Conservation (phyloP, 2,329 filamentous ascomycete genomes). For the Alternaria infectoria region DNA sequence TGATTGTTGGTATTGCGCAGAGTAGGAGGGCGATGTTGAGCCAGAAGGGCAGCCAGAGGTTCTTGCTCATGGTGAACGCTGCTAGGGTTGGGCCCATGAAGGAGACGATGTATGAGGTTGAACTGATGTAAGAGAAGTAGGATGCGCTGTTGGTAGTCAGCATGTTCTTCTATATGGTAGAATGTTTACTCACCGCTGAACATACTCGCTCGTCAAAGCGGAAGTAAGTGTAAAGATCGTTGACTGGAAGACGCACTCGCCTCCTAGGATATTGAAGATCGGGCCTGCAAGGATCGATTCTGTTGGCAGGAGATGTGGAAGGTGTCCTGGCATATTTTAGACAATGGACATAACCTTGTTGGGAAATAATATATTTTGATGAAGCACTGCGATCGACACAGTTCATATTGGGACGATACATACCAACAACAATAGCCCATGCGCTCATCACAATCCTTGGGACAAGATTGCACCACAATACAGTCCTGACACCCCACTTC, state of each 20-base stretch:
- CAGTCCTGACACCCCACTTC: constrained; percentile 33
- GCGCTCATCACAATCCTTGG: constrained; percentile 36
- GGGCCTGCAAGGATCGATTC: constrained; percentile 41
- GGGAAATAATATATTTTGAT: background rate
- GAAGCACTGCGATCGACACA: background rate
- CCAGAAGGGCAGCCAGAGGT: constrained; percentile 47
- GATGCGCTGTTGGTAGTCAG: constrained; percentile 33
- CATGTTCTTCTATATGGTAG: background rate
- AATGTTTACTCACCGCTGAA: constrained; percentile 31
- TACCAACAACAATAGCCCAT: constrained; percentile 43
- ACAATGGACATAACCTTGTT: background rate
- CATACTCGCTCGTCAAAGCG: constrained; percentile 38
- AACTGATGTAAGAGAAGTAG: constrained; percentile 46
- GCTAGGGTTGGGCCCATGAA: constrained; percentile 46
- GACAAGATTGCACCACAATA: constrained; percentile 43
- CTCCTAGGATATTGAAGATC: constrained; percentile 40
- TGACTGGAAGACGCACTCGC: constrained; percentile 47
- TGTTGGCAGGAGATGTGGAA: constrained; percentile 32
- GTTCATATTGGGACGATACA: constrained; percentile 3
- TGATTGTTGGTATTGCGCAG: constrained; percentile 35
- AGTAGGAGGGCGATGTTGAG: constrained; percentile 38
- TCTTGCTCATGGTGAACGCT: constrained; percentile 42
- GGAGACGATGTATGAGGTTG: constrained; percentile 42
- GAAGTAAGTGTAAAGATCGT: constrained; percentile 45
- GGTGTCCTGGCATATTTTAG: constrained; percentile 29